Conservation (phyloP, 2,329 filamentous ascomycete species). For the Pseudocercospora crystallina region DNA sequence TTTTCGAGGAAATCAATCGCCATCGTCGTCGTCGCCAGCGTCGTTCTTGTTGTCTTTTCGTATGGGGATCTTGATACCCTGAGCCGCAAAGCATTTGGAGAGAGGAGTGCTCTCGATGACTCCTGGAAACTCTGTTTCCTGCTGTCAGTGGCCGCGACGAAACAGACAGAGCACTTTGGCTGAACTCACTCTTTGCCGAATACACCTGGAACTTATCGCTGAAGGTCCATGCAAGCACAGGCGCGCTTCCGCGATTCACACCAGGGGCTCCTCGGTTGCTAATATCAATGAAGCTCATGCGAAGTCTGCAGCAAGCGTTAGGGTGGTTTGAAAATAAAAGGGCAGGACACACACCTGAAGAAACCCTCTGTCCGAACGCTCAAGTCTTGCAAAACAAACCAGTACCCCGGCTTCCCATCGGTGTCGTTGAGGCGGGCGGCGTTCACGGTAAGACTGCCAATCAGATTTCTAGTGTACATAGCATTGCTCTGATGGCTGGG, state of each 20-base stretch:
- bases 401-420: conserved; percentile 80
- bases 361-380: conserved; percentile 89
- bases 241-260: conserved; percentile 73
- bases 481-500: conserved; percentile 58
- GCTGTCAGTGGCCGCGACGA: too few species aligned
- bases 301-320: conserved; percentile 49
- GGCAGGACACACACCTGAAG: conserved; percentile 67
- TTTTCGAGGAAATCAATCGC: conserved; percentile 11
- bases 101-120: conserved; percentile 90
- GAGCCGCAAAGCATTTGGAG: conserved; percentile 88
- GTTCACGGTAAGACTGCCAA: conserved; percentile 86
- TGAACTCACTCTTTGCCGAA: conserved; percentile 71
- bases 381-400: conserved; percentile 95
- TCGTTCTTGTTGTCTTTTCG: conserved; percentile 68
- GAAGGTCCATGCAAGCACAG: conserved; percentile 81
- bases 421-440: conserved; percentile 80
- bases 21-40: conserved; percentile 47
- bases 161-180: too few species aligned
- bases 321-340: background rate
- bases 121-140: conserved; percentile 70
- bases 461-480: conserved; percentile 93
- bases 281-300: conserved; percentile 82
- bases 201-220: conserved; percentile 90
- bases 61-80: conserved; percentile 96
- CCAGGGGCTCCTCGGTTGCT: conserved; percentile 47